phyloP scores from a whole-genome alignment of 805 yeast species.

The Candida alai region DNA sequence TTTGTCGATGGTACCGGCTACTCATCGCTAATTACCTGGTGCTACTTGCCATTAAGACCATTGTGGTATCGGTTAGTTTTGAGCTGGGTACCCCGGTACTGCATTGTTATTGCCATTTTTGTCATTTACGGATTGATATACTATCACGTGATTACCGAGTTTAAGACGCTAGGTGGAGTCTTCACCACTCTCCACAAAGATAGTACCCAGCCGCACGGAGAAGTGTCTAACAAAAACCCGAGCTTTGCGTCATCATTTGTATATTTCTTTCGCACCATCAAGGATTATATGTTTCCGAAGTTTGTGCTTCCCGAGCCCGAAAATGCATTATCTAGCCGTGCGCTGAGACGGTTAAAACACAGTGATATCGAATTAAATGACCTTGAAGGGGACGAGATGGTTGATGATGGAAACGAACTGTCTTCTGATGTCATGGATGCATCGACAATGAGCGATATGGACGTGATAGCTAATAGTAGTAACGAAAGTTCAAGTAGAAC shows the following conservation, averaged over 20 bases:
- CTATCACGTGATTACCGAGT: constrained; percentile 63
- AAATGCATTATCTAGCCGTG: constrained; percentile 1
- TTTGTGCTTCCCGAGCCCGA: constrained; percentile 24
- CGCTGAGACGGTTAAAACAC: constrained; percentile 7
- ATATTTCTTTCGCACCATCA: constrained; percentile 23
- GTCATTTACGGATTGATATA: constrained; percentile 68
- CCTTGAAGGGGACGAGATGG: constrained; percentile 26
- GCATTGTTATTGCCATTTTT: constrained; percentile 59
- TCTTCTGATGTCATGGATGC: not conserved
- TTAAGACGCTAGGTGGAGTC: constrained; percentile 50
- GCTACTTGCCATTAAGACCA: constrained; percentile 72
- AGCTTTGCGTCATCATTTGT: constrained; percentile 31
- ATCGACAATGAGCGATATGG: constrained; percentile 6
- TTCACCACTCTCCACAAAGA: constrained; percentile 29
- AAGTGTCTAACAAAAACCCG: constrained; percentile 18
- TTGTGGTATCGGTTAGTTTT: constrained; percentile 69
- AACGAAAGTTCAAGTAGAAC: not conserved
- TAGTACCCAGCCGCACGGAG: constrained; percentile 3
- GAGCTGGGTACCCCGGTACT: constrained; percentile 80
- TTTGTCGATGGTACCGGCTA: constrained; percentile 57
- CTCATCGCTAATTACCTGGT: constrained; percentile 64
- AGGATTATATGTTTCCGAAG: constrained; percentile 23
- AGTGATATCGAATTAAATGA: constrained; percentile 10
- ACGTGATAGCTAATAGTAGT: constrained; percentile 7
- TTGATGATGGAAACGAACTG: constrained; percentile 14